Percentiles rank a stretch among this genome's conserved stretches.
These are phyloP conservation scores for Tulasnella sp. DNA, from an alignment of 768 basidiomycete species.

Conservation along the genomic window DNA sequence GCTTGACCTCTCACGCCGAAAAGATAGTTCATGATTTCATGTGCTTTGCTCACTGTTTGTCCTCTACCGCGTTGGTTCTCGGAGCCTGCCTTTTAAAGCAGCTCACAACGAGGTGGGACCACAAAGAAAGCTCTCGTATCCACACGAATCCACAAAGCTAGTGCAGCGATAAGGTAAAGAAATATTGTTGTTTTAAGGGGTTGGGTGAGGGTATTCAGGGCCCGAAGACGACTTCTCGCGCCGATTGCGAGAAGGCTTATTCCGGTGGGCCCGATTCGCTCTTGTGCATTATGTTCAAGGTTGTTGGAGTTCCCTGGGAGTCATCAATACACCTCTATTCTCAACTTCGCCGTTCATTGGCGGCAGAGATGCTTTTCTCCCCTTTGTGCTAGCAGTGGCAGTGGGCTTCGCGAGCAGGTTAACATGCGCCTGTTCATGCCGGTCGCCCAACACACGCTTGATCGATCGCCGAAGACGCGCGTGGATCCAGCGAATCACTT, in stretches of 20 bases:
- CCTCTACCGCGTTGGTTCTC: no score
- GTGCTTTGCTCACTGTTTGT: no score
- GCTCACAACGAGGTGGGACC: not conserved
- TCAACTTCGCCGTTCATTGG: not conserved
- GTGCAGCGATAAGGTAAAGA: not conserved
- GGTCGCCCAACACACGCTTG: not conserved
- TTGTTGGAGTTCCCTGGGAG: not conserved
- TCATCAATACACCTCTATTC: not conserved
- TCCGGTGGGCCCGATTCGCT: no score
- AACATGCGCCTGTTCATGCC: not conserved
- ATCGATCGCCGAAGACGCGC: not conserved
- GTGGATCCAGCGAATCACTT: not conserved
- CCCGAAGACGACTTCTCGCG: conserved; percentile 11
- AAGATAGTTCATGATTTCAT: no score
- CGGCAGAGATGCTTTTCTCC: not conserved
- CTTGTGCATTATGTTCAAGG: not conserved
- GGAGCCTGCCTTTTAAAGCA: not conserved
- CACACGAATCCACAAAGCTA: not conserved
- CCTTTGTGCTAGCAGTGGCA: not conserved
- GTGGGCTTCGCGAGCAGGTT: not conserved
- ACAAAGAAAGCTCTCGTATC: not conserved
- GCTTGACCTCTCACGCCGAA: no score
- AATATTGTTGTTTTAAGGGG: not conserved
- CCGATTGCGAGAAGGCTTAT: not conserved
- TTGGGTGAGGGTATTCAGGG: not conserved